Conservation (phyloP, 2,329 filamentous ascomycete genomes). For the Domatiomyces catenatus region DNA sequence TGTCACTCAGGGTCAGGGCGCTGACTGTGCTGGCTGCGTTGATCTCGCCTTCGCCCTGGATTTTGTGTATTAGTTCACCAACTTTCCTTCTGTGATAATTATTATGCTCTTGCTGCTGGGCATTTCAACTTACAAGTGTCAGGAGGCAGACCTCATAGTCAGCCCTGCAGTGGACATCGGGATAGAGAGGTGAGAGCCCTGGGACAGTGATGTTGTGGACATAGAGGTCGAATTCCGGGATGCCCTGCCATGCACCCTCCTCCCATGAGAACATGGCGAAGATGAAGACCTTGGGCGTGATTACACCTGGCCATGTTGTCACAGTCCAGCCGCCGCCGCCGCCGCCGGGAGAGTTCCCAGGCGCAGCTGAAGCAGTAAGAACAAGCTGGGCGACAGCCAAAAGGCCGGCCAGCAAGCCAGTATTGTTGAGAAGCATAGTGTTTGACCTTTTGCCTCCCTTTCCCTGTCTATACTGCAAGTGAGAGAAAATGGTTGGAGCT, state of each 20-base stretch:
- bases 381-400: neutral
- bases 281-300: conserved; percentile 27
- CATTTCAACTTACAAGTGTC: neutral
- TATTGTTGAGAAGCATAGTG: neutral
- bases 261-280: conserved; percentile 44
- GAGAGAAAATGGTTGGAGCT: neutral
- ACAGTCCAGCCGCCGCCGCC: neutral
- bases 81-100: neutral
- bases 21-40: conserved; percentile 55
- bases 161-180: conserved; percentile 47
- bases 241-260: conserved; percentile 45
- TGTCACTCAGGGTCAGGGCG: conserved; percentile 44
- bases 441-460: neutral
- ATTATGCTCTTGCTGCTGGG: no score
- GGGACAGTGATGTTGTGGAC: conserved; percentile 43
- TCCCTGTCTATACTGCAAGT: neutral
- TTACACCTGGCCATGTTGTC: neutral
- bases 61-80: neutral
- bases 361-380: neutral
- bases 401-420: neutral
- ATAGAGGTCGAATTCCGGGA: conserved; percentile 40
- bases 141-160: conserved; percentile 51
- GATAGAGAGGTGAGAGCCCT: conserved; percentile 51
- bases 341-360: neutral
- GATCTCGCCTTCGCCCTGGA: conserved; percentile 45